Percentiles rank a stretch among this genome's conserved stretches.
phyloP scores from a whole-genome alignment of 768 basidiomycete species.

The Leucocoprinus sp. region DNA sequence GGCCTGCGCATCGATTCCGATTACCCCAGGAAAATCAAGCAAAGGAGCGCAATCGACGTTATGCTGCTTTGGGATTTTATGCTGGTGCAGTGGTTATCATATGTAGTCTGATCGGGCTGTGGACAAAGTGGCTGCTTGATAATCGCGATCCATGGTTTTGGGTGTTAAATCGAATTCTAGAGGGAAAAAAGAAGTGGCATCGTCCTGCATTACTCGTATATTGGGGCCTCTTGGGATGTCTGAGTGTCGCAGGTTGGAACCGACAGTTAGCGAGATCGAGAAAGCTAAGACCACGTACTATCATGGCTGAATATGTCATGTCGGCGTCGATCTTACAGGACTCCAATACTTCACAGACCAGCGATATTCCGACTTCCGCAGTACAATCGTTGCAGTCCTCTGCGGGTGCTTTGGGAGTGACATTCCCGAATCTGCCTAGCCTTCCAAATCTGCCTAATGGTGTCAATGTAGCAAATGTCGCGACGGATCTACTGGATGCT shows the following conservation, averaged over 20 bases:
- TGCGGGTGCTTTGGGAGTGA: constrained; percentile 27
- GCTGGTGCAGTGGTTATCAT: constrained; percentile 69
- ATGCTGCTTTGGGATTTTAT: constrained; percentile 83
- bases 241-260: constrained; percentile 94
- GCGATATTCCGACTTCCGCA: neutral
- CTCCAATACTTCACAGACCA: neutral
- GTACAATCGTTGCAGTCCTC: constrained; percentile 11
- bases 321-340: constrained; percentile 4
- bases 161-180: constrained; percentile 69
- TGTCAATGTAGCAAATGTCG: constrained; percentile 41
- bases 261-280: constrained; percentile 78
- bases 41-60: constrained; percentile 72
- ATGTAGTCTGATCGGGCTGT: constrained; percentile 77
- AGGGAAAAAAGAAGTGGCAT: constrained; percentile 72
- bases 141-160: constrained; percentile 83
- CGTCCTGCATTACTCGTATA: constrained; percentile 72
- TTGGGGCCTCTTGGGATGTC: constrained; percentile 71
- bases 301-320: constrained; percentile 6
- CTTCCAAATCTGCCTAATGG: constrained; percentile 43
- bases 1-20: constrained; percentile 73
- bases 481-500: constrained; percentile 67
- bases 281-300: constrained; percentile 48
- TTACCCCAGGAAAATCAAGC: constrained; percentile 84
- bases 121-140: constrained; percentile 85
- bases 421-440: constrained; percentile 41